Conservation (phyloP, 1,284 basidiomycete genomes). For the Boletellus deceptivus region DNA sequence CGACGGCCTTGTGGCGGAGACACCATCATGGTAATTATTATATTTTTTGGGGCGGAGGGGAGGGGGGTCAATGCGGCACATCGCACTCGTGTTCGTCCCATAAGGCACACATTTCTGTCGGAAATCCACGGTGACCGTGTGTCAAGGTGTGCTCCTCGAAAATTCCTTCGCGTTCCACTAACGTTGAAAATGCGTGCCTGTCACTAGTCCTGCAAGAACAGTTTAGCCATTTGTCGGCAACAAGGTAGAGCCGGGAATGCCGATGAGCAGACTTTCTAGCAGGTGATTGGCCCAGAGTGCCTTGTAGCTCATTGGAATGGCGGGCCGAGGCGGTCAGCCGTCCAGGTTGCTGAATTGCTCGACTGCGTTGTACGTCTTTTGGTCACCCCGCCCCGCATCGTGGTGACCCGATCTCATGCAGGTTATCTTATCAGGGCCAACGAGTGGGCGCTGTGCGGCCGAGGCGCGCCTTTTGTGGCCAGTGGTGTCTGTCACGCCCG, state of each 20-base stretch:
- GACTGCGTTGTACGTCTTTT: too few species aligned
- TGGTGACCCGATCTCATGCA: background rate
- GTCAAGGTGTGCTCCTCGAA: background rate
- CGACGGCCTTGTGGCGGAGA: conserved; percentile 13
- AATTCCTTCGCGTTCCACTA: background rate
- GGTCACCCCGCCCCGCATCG: too few species aligned
- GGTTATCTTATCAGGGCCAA: background rate
- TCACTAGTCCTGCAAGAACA: background rate
- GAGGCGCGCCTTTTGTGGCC: background rate
- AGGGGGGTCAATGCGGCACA: background rate
- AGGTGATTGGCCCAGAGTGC: background rate
- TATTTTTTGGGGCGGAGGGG: too few species aligned
- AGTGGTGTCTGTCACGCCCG: background rate
- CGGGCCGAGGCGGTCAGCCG: too few species aligned
- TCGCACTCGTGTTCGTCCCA: background rate
- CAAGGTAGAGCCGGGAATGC: too few species aligned
- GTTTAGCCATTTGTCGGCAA: background rate
- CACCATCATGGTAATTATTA: conserved; percentile 5
- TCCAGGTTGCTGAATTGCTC: background rate
- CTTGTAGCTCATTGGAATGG: background rate
- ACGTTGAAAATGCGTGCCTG: background rate
- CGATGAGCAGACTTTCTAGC: background rate
- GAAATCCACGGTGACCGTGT: background rate
- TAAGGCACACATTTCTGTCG: background rate
- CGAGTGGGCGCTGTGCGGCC: background rate